Base-by-base conservation (phyloP, 1,284 basidiomycete genomes). In the Cutaneotrichosporon curvatum region DNA sequence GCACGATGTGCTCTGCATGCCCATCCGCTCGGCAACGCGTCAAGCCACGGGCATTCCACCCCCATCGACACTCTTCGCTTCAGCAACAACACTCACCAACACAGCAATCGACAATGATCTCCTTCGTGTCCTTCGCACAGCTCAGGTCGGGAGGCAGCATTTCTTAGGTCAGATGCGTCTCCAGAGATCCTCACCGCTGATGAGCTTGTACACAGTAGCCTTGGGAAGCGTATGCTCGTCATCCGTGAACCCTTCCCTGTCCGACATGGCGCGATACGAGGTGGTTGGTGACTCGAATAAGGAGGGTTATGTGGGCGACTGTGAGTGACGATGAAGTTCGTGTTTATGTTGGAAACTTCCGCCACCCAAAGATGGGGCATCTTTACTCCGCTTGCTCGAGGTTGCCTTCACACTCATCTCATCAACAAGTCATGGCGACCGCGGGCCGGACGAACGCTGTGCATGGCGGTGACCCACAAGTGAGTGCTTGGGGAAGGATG, bases 121-220 rank as follows among this genome's bases (percentile, higher is more conserved):
- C 94, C 62, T 91, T 83, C 48, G 92, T 94, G 59, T 97, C 94
- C 71, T 95, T 96, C 23, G 92, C 81, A 66, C 90, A 95, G 21
- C 81, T 78, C n/a, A 96, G 78, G 58, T 96, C 94, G 53, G 74
- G 80, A 14, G 92, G 90, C 20, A 97, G 78, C 55, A 95, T 74
- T 63, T 98, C 92, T 94, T 67, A n/a, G 39, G 40, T 50, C 40
- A 43, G 40, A 34, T 12, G 1, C 10, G 22, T 37, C 38, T 19
- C 8, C 18, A 21, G n/a, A 12, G 9, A 16, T 4, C 15, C 69
- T 65, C 67, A 88, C 92, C 92, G 62, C 81, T 78, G 61, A 98
- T 95, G 80, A 97, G 86, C 77, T 98, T 98, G 56, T 89, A 82
- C 22, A 98, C 90, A 1, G 94, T 98, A 12, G 95, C 95, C 71